These are phyloP conservation scores for Erigeron philadelphicus DNA, from an alignment of 140 eudicot species.

Conservation along the genomic window DNA sequence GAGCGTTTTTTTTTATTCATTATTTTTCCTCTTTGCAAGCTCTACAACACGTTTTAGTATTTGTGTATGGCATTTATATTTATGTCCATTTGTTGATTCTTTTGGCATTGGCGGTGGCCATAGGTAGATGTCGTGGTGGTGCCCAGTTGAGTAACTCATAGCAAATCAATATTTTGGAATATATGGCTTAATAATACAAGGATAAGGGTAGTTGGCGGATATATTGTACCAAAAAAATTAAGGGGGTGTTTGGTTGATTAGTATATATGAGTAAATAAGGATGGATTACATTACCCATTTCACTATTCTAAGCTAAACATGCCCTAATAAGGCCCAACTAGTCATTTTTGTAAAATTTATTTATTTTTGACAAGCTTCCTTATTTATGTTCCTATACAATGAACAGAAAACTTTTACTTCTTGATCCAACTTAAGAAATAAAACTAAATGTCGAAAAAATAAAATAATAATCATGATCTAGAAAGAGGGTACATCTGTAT, in stretches of 20 bases:
- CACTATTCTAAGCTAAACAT: not conserved
- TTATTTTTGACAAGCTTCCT: not conserved
- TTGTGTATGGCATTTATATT: not conserved
- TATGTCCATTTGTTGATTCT: not conserved
- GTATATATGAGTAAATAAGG: not conserved
- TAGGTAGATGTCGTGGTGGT: slow-evolving; percentile 18
- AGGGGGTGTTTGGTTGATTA: not conserved
- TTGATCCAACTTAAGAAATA: not conserved
- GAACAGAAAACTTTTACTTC: not conserved
- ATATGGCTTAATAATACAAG: not conserved
- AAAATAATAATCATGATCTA: not conserved
- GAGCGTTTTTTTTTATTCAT: too few species aligned
- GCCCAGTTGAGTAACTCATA: slow-evolving; percentile 17
- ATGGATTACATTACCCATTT: not conserved
- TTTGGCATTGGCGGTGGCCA: slow-evolving; percentile 1
- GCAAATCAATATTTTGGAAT: slow-evolving; percentile 33
- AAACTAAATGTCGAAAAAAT: not conserved
- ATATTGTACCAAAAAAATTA: slow-evolving; percentile 9
- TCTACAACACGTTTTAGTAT: not conserved
- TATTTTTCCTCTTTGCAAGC: not conserved
- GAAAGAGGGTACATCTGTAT: not conserved
- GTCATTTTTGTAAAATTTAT: not conserved
- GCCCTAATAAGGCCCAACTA: not conserved
- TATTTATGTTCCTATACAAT: not conserved
- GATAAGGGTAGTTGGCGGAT: slow-evolving; percentile 25